phyloP scores from a whole-genome alignment of 306 rosid genomes.

The Citrullus amarus region DNA sequence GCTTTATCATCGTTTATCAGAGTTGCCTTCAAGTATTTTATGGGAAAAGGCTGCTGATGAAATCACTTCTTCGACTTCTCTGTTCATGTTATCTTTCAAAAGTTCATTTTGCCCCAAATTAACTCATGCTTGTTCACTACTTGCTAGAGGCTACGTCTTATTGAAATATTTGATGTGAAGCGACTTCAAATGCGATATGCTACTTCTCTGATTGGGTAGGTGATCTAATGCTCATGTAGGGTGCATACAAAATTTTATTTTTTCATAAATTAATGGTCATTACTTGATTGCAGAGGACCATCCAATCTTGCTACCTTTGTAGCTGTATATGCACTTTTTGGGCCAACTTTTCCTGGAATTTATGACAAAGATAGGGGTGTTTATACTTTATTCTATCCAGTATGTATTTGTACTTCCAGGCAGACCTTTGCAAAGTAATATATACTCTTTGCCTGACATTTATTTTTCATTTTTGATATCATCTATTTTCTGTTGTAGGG shows the following conservation, averaged over 20 bases:
- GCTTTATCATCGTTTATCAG: background rate
- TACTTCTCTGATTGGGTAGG: constrained; percentile 83
- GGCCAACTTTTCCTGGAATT: constrained; percentile 91
- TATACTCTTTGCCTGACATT: background rate
- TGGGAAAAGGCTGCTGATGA: background rate
- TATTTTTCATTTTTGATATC: constrained; percentile 3
- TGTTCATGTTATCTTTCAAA: background rate
- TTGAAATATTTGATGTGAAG: constrained; percentile 92
- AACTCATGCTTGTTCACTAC: constrained; percentile 4
- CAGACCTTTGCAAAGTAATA: background rate
- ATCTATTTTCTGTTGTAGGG: constrained; percentile 42
- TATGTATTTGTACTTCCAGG: constrained; percentile 24
- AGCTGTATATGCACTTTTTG: constrained; percentile 89
- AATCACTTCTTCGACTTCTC: background rate
- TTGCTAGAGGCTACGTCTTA: constrained; percentile 78
- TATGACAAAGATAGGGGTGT: constrained; percentile 79
- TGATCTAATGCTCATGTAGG: background rate
- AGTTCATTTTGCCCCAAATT: background rate
- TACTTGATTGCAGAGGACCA: constrained; percentile 52
- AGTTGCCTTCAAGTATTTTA: background rate
- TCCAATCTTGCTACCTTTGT: constrained; percentile 82
- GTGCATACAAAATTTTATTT: background rate
- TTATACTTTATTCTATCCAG: constrained; percentile 90
- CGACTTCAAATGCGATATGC: constrained; percentile 97
- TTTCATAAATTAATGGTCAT: background rate